A percentile compares a stretch with the other conserved stretches of the same genome.
phyloP scores from a whole-genome alignment of 768 basidiomycete genomes.

The Amylocystis lapponica region DNA sequence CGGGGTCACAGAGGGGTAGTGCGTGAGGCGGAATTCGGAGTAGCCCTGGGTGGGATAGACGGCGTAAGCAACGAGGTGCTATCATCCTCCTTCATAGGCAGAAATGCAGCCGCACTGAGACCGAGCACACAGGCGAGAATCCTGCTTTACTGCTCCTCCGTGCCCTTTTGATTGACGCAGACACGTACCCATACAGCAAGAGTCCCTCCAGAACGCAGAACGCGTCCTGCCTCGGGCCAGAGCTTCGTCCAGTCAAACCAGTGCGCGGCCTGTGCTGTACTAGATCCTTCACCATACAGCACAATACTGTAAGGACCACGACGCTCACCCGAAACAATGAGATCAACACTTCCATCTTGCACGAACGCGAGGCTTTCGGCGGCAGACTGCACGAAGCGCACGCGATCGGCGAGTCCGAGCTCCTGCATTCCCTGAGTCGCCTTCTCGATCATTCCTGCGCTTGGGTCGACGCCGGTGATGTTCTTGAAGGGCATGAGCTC shows the following conservation, averaged over 20 bases:
- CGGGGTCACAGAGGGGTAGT: constrained; percentile 50
- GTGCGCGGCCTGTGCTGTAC: constrained; percentile 70
- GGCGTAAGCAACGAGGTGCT: too few species aligned
- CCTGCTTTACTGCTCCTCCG: background rate
- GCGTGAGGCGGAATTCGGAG: constrained; percentile 66
- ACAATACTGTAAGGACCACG: too few species aligned
- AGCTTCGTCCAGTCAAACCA: constrained; percentile 75
- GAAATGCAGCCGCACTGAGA: too few species aligned
- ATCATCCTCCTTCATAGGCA: too few species aligned
- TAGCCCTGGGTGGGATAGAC: constrained; percentile 31
- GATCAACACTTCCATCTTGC: constrained; percentile 50
- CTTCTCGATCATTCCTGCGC: constrained; percentile 58
- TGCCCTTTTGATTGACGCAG: background rate
- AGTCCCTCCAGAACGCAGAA: constrained; percentile 56
- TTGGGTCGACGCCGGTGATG: constrained; percentile 75
- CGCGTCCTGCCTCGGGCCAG: constrained; percentile 62
- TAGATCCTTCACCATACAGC: background rate
- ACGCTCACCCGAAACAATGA: constrained; percentile 63
- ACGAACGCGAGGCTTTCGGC: constrained; percentile 54
- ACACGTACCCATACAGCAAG: constrained; percentile 67
- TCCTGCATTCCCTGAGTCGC: constrained; percentile 21
- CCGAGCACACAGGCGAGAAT: too few species aligned
- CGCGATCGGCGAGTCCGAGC: constrained; percentile 10
- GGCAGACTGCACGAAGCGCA: constrained; percentile 32
- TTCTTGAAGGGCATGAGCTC: constrained; percentile 48